Conservation (phyloP, 331 rosid genomes). For the Quercus lobata region DNA sequence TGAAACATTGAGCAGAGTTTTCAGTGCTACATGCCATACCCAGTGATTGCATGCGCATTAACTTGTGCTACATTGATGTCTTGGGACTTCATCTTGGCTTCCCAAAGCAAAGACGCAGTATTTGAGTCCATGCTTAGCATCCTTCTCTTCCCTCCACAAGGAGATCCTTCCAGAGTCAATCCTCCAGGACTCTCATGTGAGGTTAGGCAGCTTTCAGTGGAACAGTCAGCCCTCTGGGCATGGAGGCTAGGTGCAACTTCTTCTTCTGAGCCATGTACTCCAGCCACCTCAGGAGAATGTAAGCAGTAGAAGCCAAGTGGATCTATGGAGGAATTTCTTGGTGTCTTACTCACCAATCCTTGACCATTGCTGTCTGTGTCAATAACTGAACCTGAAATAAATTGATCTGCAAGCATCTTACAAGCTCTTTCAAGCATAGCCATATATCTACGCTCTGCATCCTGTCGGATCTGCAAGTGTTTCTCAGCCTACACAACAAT, state of each 20-base stretch:
- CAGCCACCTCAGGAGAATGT: slow-evolving; percentile 48
- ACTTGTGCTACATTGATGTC: slow-evolving; percentile 62
- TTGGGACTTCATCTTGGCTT: background rate
- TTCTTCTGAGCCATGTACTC: slow-evolving; percentile 39
- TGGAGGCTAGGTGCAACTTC: slow-evolving; percentile 48
- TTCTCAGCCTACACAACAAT: slow-evolving; percentile 75
- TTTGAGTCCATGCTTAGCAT: slow-evolving; percentile 46
- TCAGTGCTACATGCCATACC: slow-evolving; percentile 65
- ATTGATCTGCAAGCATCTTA: slow-evolving; percentile 96
- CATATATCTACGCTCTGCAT: slow-evolving; percentile 84
- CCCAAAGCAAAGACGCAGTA: too few species aligned
- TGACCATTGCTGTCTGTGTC: slow-evolving; percentile 65
- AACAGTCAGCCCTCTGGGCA: slow-evolving; percentile 75
- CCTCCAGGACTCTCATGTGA: slow-evolving; percentile 77
- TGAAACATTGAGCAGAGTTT: slow-evolving; percentile 22
- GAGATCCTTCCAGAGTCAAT: slow-evolving; percentile 62
- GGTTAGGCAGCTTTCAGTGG: slow-evolving; percentile 91
- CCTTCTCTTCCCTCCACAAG: slow-evolving; percentile 50
- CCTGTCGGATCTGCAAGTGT: slow-evolving; percentile 95
- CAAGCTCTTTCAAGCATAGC: slow-evolving; percentile 99
- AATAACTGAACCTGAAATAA: slow-evolving; percentile 61
- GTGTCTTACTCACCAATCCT: slow-evolving; percentile 50
- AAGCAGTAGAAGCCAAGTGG: slow-evolving; percentile 67
- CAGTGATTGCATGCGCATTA: slow-evolving; percentile 48
- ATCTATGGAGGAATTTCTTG: slow-evolving; percentile 55